phyloP scores from a whole-genome alignment of 768 basidiomycete genomes.

The Rhodocollybia butyracea region DNA sequence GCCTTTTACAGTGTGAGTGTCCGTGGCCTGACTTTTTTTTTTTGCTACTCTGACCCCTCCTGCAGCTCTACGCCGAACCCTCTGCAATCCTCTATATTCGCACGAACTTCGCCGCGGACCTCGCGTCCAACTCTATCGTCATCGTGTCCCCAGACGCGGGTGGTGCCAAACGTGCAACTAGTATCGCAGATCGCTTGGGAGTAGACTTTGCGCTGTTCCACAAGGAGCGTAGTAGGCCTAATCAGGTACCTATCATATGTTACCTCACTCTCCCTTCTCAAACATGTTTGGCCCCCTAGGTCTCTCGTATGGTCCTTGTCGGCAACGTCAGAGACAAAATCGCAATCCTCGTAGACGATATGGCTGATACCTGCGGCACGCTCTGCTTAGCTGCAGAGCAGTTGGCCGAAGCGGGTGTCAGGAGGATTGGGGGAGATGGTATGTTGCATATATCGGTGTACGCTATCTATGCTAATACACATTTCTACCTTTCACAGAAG shows the following conservation, averaged over 20 bases:
- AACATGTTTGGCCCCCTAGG: too few species aligned
- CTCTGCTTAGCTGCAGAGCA: slow-evolving; percentile 89
- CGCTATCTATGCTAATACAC: too few species aligned
- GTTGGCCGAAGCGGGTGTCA: slow-evolving; percentile 84
- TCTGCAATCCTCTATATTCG: slow-evolving; percentile 94
- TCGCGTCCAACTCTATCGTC: slow-evolving; percentile 77
- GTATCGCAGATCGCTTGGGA: slow-evolving; percentile 92
- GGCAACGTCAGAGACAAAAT: slow-evolving; percentile 90
- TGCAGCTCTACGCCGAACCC: slow-evolving; percentile 91
- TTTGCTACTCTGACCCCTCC: neutral
- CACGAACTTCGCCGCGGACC: slow-evolving; percentile 85
- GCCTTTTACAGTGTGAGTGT: neutral
- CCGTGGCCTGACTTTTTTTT: slow-evolving; percentile 20
- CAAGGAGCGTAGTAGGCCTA: slow-evolving; percentile 97
- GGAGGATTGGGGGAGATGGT: slow-evolving; percentile 25
- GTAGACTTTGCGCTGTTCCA: slow-evolving; percentile 99
- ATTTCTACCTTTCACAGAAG: too few species aligned
- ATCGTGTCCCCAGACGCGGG: slow-evolving; percentile 99
- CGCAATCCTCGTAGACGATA: slow-evolving; percentile 96
- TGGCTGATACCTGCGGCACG: slow-evolving; percentile 97
- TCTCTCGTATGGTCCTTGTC: slow-evolving; percentile 93
- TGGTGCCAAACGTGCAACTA: slow-evolving; percentile 96
- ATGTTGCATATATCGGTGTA: too few species aligned
- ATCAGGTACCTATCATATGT: too few species aligned
- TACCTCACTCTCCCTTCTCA: too few species aligned